These are phyloP conservation scores for Suhomyces chickasaworum DNA, from an alignment of 1,139 yeast species.

Conservation along the genomic window DNA sequence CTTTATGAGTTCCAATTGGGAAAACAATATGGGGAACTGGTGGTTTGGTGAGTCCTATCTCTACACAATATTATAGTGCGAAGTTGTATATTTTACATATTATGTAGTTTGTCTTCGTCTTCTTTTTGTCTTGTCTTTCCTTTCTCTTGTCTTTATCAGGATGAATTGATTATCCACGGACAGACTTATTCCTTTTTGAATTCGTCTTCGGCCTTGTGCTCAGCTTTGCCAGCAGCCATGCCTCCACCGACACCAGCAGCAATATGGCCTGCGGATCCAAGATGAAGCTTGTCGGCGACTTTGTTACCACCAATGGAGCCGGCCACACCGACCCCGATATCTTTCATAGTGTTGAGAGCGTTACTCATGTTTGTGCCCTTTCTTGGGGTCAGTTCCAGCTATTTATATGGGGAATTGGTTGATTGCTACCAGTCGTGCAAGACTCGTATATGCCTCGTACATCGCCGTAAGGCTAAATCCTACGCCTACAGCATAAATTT, in stretches of 20 bases:
- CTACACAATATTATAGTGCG: not conserved
- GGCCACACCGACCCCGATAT: constrained; percentile 34
- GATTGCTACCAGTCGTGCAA: constrained; percentile 2
- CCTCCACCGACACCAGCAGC: constrained; percentile 39
- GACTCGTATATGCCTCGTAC: too few species aligned
- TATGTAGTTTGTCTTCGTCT: not conserved
- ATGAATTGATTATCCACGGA: too few species aligned
- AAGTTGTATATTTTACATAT: not conserved
- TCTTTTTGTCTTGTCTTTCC: too few species aligned
- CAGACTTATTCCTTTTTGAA: constrained; percentile 9
- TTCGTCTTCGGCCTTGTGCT: constrained; percentile 31
- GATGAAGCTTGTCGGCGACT: constrained; percentile 37
- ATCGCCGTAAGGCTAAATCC: too few species aligned
- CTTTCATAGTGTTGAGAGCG: constrained; percentile 27
- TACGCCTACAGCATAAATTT: too few species aligned
- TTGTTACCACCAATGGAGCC: constrained; percentile 38
- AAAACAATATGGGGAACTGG: not conserved
- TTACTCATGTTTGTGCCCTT: constrained; percentile 10
- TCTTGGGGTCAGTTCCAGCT: not conserved
- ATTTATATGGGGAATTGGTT: not conserved
- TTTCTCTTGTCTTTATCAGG: too few species aligned
- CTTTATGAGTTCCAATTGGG: not conserved
- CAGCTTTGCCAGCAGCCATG: constrained; percentile 34
- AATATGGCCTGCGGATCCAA: constrained; percentile 40
- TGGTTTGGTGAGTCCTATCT: not conserved